These are phyloP conservation scores for Neurospora sp. DNA, from an alignment of 495 filamentous ascomycete genomes.

Conservation along the genomic window DNA sequence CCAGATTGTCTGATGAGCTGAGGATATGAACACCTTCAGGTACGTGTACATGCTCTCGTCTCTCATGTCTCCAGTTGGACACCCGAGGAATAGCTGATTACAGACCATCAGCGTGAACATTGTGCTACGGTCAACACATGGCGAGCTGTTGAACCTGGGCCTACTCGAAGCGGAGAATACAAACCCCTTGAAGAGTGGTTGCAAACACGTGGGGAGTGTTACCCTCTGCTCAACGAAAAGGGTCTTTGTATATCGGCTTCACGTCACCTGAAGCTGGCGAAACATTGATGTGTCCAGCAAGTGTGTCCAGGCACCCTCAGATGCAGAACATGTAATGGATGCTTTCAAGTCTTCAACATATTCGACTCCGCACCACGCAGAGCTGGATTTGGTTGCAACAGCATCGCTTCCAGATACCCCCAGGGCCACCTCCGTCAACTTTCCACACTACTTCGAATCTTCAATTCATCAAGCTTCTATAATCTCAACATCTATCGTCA, in stretches of 20 bases:
- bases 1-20: not conserved
- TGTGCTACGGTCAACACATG: not conserved
- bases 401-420: too few relatives aligned
- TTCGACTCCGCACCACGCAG: too few relatives aligned
- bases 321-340: too few relatives aligned
- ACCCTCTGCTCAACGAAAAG: not conserved
- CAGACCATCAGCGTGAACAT: not conserved
- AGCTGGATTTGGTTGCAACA: too few relatives aligned
- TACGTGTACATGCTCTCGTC: not conserved
- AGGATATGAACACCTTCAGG: not conserved
- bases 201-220: not conserved
- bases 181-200: not conserved
- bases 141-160: not conserved
- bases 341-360: too few relatives aligned
- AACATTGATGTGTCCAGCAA: too few relatives aligned
- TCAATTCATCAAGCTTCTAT: too few relatives aligned
- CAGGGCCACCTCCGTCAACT: too few relatives aligned
- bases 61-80: not conserved
- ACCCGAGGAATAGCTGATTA: not conserved
- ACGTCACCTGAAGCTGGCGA: too few relatives aligned
- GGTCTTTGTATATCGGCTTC: not conserved
- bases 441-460: too few relatives aligned
- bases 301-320: too few relatives aligned
- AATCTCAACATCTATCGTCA: too few relatives aligned
- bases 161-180: not conserved